Conservation (phyloP, 306 rosid species). For the Leucaena leucocephala region DNA sequence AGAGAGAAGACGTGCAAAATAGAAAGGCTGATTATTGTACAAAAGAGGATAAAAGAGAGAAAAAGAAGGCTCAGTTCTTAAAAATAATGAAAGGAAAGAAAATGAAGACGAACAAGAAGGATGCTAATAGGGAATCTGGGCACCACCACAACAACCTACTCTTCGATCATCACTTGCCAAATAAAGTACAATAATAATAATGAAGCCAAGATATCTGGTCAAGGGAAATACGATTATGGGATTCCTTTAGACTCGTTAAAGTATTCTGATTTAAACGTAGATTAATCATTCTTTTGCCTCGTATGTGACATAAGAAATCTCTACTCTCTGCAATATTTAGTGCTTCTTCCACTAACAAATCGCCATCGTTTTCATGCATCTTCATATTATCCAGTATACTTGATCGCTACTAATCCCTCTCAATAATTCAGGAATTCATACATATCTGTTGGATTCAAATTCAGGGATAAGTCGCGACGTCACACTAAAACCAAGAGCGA, state of each 20-base stretch:
- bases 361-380: background rate
- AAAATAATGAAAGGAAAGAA: background rate
- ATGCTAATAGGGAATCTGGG: background rate
- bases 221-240: background rate
- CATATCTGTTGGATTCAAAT: background rate
- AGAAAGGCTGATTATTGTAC: background rate
- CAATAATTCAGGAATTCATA: background rate
- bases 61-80: background rate
- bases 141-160: background rate
- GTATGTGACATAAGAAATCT: background rate
- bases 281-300: background rate
- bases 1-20: background rate
- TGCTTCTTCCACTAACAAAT: conserved; percentile 13
- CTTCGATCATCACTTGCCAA: background rate
- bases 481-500: background rate
- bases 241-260: conserved; percentile 11
- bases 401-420: background rate
- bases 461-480: background rate
- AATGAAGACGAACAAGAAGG: background rate
- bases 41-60: background rate
- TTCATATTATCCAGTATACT: background rate
- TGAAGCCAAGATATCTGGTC: background rate
- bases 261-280: background rate
- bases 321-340: background rate
- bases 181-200: background rate